A percentile compares a stretch with the other conserved stretches of the same genome.
These are phyloP conservation scores for Solioccasus polychromus DNA, from an alignment of 768 basidiomycete genomes.

Conservation along the genomic window DNA sequence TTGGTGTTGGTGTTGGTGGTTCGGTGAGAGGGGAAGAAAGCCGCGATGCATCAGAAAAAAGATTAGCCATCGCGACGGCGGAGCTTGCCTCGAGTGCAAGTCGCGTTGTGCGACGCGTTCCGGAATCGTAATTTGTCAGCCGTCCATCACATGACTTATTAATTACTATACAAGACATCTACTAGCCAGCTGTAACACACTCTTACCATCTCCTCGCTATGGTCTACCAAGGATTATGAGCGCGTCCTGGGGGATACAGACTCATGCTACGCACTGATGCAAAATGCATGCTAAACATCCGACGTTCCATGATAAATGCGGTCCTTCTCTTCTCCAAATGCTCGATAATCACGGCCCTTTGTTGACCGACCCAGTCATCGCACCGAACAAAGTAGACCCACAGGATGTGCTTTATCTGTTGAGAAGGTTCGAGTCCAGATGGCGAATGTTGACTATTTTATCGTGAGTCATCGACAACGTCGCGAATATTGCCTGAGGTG, in stretches of 20 bases:
- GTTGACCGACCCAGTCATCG: slow-evolving; percentile 70
- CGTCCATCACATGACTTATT: slow-evolving; percentile 8
- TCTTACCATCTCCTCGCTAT: slow-evolving; percentile 46
- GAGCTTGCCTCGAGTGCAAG: background rate
- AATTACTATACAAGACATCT: slow-evolving; percentile 1
- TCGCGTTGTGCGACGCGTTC: slow-evolving; percentile 15
- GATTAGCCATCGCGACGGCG: slow-evolving; percentile 14
- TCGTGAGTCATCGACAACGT: slow-evolving; percentile 60
- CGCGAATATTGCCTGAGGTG: slow-evolving; percentile 50
- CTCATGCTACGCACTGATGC: slow-evolving; percentile 60
- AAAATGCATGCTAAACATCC: slow-evolving; percentile 69
- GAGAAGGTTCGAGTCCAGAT: slow-evolving; percentile 48
- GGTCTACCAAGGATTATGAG: slow-evolving; percentile 36
- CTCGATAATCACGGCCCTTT: slow-evolving; percentile 44
- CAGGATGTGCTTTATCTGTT: slow-evolving; percentile 36
- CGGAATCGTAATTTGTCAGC: slow-evolving; percentile 11
- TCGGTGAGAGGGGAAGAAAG: slow-evolving; percentile 17
- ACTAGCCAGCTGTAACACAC: slow-evolving; percentile 48
- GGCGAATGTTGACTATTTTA: slow-evolving; percentile 62
- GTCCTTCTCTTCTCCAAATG: slow-evolving; percentile 36
- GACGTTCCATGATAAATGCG: slow-evolving; percentile 43
- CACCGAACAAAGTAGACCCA: slow-evolving; percentile 58
- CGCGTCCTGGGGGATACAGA: background rate
- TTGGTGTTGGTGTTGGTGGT: slow-evolving; percentile 12
- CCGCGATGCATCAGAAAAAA: slow-evolving; percentile 10